These are phyloP conservation scores for Aspergillus sparsus DNA, from an alignment of 495 filamentous ascomycete species.

Conservation along the genomic window DNA sequence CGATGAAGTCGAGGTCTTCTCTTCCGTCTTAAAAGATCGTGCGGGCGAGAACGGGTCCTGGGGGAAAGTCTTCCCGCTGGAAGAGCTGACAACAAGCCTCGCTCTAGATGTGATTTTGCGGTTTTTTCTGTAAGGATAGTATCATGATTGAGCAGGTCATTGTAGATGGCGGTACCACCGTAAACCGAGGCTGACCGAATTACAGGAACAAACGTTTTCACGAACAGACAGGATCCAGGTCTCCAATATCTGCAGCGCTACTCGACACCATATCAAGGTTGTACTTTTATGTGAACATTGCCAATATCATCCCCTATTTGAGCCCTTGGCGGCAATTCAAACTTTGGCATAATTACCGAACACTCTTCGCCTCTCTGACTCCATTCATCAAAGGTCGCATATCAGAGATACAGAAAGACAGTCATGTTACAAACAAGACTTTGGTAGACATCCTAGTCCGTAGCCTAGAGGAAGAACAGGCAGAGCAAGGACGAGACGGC, in stretches of 20 bases:
- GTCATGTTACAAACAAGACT: background rate
- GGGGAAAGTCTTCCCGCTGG: background rate
- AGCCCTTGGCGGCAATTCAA: slow-evolving; percentile 2
- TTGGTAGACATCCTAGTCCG: background rate
- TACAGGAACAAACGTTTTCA: background rate
- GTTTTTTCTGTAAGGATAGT: background rate
- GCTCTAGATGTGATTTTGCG: background rate
- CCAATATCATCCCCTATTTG: background rate
- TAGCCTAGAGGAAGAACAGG: background rate
- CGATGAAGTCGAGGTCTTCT: background rate
- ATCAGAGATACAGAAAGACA: background rate
- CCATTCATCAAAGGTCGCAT: background rate
- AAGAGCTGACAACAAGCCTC: background rate
- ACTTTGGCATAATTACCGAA: slow-evolving; percentile 3
- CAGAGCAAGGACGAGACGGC: background rate
- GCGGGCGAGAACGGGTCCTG: background rate
- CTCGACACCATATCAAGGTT: background rate
- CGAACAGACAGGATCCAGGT: background rate
- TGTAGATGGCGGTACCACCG: background rate
- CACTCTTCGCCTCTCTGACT: background rate
- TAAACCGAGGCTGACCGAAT: background rate
- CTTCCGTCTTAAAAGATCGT: background rate
- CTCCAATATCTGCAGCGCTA: background rate
- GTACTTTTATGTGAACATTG: background rate
- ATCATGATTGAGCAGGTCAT: background rate